Evolutionary conservation across 441 rosid genomes (phyloP), one percentile per base, ranked within the genome.

Genomic region (Daphne laureola): DNA sequence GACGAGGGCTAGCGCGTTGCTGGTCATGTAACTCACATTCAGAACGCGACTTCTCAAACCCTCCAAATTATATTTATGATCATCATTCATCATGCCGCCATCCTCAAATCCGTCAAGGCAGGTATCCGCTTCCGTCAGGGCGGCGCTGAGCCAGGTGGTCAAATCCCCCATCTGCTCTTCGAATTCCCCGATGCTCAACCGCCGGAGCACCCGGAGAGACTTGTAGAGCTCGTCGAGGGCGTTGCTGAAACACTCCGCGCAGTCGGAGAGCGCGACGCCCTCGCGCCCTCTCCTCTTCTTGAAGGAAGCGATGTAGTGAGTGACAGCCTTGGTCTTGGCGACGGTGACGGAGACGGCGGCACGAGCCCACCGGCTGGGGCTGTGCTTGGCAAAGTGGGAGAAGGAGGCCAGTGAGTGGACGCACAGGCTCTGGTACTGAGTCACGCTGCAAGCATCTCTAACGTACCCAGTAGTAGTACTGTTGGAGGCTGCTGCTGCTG

Each of bases 301-400:
- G 61, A 88, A 47, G 16, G 49, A 61, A 23, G 35, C 50, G 51
- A 92, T 50, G 67, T 53, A 67, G 8, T 4, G 56, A 11, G 53
- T 53, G 16, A 75, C 65, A 9, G 53, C 63, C 70, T 81, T 81
- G 65, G 69, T 82, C 71, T 84, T 87, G 0, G 68, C 51, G 49
- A 84, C 51, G 0, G 90, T 73, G 12, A 86, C 96, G 4, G 97
- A 81, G 13, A 89, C 92, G 17, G 88, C 90, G 0, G 84, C 97
- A 17, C 96, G 72, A 0, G 98, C 88, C 97, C 96, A 92, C 66
- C n/a, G 77, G 76, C 81, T 78, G 0, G 90, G 87, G 62, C 80
- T 89, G 46, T 57, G 76, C 65, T 64, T 75, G 15, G 97, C 96
- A 0, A 41, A 23, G 36, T 49, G 57, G 5, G 97, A 80, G 66